Evolutionary conservation across 208 protist genomes (phyloP).

Genomic region (Acanthamoeba lenticulata): DNA sequence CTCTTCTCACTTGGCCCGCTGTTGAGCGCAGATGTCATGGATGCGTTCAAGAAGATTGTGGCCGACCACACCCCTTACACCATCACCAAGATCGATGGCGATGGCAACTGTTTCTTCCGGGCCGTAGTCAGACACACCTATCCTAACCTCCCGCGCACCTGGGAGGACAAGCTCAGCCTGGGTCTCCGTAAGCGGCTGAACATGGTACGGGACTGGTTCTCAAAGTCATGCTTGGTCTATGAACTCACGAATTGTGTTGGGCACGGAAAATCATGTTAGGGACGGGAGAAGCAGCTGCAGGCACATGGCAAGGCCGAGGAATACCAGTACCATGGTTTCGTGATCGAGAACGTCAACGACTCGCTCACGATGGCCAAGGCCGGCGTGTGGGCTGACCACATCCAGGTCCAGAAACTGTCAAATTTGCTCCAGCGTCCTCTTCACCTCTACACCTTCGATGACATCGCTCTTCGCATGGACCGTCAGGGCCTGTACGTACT

Average conservation of each 20-base stretch:
- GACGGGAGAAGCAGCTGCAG: not conserved
- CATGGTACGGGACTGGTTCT: not conserved
- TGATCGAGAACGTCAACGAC: slow-evolving; percentile 60
- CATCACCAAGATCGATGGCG: slow-evolving; percentile 21
- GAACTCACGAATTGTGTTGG: too few species aligned
- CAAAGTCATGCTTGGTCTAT: not conserved
- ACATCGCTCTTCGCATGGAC: slow-evolving; percentile 1
- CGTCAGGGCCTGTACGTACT: not conserved
- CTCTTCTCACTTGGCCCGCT: not conserved
- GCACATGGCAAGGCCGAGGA: not conserved
- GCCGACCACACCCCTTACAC: not conserved
- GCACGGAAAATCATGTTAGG: too few species aligned
- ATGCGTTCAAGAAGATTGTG: slow-evolving; percentile 34
- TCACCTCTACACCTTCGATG: slow-evolving; percentile 20
- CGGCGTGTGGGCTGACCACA: slow-evolving; percentile 56
- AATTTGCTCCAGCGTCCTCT: not conserved
- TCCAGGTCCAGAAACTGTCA: slow-evolving; percentile 55
- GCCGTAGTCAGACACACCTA: slow-evolving; percentile 22
- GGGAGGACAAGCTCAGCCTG: slow-evolving; percentile 56
- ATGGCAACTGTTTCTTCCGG: slow-evolving; percentile 63
- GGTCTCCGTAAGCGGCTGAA: slow-evolving; percentile 31
- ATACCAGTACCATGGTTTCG: slow-evolving; percentile 50
- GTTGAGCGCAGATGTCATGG: not conserved
- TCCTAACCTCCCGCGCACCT: not conserved
- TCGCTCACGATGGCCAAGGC: slow-evolving; percentile 59